Evolutionary conservation across 2,329 filamentous ascomycete species (phyloP).

Genomic region (Penicillium sp.): DNA sequence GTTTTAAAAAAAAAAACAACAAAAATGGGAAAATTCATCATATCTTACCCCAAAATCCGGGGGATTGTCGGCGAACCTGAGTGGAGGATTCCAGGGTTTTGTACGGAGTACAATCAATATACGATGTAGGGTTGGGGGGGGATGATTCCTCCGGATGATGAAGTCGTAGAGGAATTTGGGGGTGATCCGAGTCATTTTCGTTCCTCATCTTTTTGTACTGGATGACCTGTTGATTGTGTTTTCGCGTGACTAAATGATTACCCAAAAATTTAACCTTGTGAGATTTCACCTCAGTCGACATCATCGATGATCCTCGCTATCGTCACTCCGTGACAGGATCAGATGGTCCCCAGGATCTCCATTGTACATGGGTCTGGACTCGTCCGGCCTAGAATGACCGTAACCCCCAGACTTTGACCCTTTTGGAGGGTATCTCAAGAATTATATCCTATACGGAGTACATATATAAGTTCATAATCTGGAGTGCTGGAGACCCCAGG

Average conservation of each 20-base stretch:
- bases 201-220: background rate
- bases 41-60: background rate
- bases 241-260: constrained; percentile 21
- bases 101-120: background rate
- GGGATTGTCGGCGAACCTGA: constrained; percentile 3
- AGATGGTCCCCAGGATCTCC: constrained; percentile 8
- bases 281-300: constrained; percentile 16
- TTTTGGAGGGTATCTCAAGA: background rate
- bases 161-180: background rate
- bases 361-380: constrained; percentile 7
- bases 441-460: background rate
- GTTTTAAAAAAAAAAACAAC: too few relatives aligned
- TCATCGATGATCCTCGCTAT: constrained; percentile 25
- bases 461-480: background rate
- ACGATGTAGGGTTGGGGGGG: background rate
- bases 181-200: constrained; percentile 1
- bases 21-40: background rate
- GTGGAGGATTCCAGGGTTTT: background rate
- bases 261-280: constrained; percentile 14
- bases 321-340: constrained; percentile 16
- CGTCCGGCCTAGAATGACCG: background rate
- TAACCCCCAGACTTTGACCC: background rate
- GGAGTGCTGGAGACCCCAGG: background rate
- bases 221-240: constrained; percentile 2
- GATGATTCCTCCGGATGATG: background rate